Evolutionary conservation across 2,329 filamentous ascomycete genomes (phyloP).

Genomic region (Fusarium sp.): DNA sequence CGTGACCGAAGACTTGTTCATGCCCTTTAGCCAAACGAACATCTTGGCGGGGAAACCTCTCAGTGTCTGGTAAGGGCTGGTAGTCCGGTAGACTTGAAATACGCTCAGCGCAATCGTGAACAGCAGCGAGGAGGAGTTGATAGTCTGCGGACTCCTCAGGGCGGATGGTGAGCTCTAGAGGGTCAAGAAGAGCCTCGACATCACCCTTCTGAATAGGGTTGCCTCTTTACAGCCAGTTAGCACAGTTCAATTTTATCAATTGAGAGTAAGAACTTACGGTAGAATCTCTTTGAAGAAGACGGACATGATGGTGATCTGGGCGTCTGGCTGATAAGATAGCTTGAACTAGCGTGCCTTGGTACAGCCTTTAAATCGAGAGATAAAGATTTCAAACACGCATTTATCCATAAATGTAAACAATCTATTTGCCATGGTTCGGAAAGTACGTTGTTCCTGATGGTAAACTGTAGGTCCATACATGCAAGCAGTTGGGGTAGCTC

Average conservation of each 20-base stretch:
- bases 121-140: constrained; percentile 63
- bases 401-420: constrained; percentile 7
- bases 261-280: constrained; percentile 36
- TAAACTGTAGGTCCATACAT: neutral
- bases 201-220: constrained; percentile 61
- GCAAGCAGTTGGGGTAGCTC: constrained; percentile 4
- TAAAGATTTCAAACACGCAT: neutral
- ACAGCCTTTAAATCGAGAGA: neutral
- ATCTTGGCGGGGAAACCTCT: constrained; percentile 62
- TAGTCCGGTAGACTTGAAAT: constrained; percentile 64
- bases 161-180: constrained; percentile 56
- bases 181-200: constrained; percentile 55
- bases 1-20: constrained; percentile 58
- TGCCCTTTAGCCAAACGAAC: constrained; percentile 61
- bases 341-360: neutral
- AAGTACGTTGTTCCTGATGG: neutral
- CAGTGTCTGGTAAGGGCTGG: constrained; percentile 58
- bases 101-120: constrained; percentile 66
- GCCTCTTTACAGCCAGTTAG: constrained; percentile 36
- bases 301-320: constrained; percentile 51
- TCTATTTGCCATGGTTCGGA: neutral
- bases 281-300: constrained; percentile 59
- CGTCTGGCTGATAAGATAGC: neutral
- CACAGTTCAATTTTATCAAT: no score
- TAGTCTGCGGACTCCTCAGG: constrained; percentile 61